Base-by-base conservation (phyloP, 345 rosid genomes). In the Citrus medica region DNA sequence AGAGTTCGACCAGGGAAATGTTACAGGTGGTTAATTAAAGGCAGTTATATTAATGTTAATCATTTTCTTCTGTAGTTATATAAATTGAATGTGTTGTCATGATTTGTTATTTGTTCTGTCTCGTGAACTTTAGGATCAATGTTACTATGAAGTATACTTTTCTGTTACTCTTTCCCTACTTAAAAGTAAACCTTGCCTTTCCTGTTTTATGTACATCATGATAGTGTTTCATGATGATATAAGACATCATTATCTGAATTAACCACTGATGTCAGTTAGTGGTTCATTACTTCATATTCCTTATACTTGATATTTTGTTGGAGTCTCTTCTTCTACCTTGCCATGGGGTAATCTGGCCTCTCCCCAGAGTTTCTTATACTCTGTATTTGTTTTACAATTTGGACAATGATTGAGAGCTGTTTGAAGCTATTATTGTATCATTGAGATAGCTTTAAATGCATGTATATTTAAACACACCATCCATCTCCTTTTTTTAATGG, bases 1-100 rank as follows among this genome's bases (percentile, higher is more conserved):
- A 86, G 98, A 84, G 85, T 96, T 78, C 91, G 98, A 65, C 98
- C 97, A 19, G 99, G 99, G 69, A 94, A 94, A 79, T 96, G 99
- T 85, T 96, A 91, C 90, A 92, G 99, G 99, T 95, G 60, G 75
- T 53, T 76, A 64, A 56, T 21, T 75, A 24, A 46, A 67, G 35
- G 12, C 55, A 5, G 16, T 17, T 51, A 0, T 33, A 53, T 69
- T 19, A 16, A 2, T 17, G 55, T 48, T 51, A 46, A 48, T 27
- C 9, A 46, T 69, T 69, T 42, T 69, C 19, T 46, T 27, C 25
- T 51, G 13, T 9, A 51, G 63, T 65, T 48, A n/a, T 66, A 46
- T 32, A 51, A 33, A 76, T n/a, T 67, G 62, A 76, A 30, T 7
- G 7, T 64, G 59, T 14, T 38, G 33, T 24, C 22, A 21, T 17